A percentile compares a stretch with the other conserved stretches of the same genome.
phyloP scores from a whole-genome alignment of 495 filamentous ascomycete genomes.

The Penicillium coprophilum region DNA sequence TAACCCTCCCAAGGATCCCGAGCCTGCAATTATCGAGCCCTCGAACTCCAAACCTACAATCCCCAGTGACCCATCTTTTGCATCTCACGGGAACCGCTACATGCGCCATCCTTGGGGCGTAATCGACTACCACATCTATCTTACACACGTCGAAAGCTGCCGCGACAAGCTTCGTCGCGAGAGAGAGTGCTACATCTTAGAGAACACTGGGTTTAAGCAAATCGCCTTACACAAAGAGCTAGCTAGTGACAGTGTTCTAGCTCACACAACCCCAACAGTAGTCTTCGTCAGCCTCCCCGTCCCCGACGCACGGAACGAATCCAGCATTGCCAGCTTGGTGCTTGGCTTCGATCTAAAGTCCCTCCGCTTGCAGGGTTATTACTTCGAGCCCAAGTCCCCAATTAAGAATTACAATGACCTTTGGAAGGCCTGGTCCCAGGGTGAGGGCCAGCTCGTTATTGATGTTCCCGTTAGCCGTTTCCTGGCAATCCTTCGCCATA shows the following conservation, averaged over 20 bases:
- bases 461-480: conserved; percentile 18
- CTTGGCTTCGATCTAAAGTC: conserved; percentile 32
- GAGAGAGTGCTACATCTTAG: conserved; percentile 25
- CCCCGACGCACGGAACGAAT: conserved; percentile 12
- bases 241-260: conserved; percentile 8
- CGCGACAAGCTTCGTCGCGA: conserved; percentile 16
- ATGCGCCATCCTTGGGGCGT: conserved; percentile 33
- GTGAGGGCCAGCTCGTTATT: conserved; percentile 22
- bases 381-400: conserved; percentile 28
- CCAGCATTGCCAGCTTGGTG: conserved; percentile 25
- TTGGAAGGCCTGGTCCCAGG: conserved; percentile 34
- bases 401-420: conserved; percentile 28
- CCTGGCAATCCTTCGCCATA: conserved; percentile 14
- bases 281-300: conserved; percentile 35
- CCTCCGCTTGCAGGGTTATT: conserved; percentile 28
- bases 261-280: conserved; percentile 20
- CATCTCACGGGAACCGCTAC: not conserved
- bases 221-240: conserved; percentile 26
- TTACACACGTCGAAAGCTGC: conserved; percentile 25
- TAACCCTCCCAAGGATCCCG: not conserved
- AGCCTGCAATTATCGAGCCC: not conserved
- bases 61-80: not conserved
- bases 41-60: not conserved
- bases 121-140: conserved; percentile 40
- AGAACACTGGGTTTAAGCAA: conserved; percentile 27